Base-by-base conservation (phyloP, 257 asterid genomes). In the Solanum bulbocastanum region DNA sequence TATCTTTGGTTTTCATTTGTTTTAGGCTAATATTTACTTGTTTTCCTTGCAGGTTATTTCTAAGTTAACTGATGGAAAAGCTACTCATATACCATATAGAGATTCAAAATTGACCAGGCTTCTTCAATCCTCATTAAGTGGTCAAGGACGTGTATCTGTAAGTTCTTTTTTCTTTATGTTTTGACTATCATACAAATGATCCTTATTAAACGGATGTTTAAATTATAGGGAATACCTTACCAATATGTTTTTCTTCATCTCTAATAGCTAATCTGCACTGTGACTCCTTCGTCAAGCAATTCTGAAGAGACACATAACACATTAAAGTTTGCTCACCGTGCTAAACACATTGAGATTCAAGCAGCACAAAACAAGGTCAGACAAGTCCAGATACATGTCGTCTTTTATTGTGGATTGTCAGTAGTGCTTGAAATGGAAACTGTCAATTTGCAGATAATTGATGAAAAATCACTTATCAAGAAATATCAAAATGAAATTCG, bases 231-330 rank as follows among this genome's bases (percentile, higher is more conserved):
- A 52, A 20, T 82, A 82, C 27, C 86, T 36, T 85, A 78, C 83
- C 10, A 16, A 68, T 84, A 20, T 81, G 36, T 82, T 36, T 33
- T 74, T 36, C 82, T 83, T 85, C 89, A 84, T 90, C 86, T 89
- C 84, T 36, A 32, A 69, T 96, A 97, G 99, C 95, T 96, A 78
- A 96, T 97, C 87, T 97, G 99, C 96, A 95, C 94, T 60, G 93
- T 97, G 66, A 97, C 99, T 83, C 99, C 99, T 88, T 95, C 99
- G 35, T 95, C 98, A 85, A 95, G 99, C 95, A 95, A 94, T 89
- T 92, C 99, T 62, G 99, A 97, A 91, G 99, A 97, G 96, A 96
- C 99, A 49, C 99, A 96, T 89, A 96, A 97, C 92, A 97, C 99
- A 60, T 91, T 97, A 91, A 97, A 97, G 93, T 97, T 97, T 92